Percentiles rank a stretch among this genome's conserved stretches.
These are phyloP conservation scores for Jasminum sambac DNA, from an alignment of 257 asterid genomes.

Conservation along the genomic window DNA sequence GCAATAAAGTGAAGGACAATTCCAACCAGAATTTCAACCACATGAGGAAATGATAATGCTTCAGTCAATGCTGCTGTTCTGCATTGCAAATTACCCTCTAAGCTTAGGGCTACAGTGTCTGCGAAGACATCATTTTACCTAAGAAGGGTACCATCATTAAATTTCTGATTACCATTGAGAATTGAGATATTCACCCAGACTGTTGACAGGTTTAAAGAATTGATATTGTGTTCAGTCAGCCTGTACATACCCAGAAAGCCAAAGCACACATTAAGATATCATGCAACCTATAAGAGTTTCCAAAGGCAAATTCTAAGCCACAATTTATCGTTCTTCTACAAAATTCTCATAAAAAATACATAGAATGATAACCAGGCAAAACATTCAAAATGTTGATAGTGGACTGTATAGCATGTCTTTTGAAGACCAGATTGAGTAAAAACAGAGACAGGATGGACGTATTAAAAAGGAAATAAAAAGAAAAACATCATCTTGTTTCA, in stretches of 20 bases:
- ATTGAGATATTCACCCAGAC: not conserved
- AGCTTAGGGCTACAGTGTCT: not conserved
- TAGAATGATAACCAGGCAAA: not conserved
- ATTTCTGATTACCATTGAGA: not conserved
- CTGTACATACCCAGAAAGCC: not conserved
- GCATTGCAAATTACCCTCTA: not conserved
- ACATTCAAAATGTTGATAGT: not conserved
- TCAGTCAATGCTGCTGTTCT: not conserved
- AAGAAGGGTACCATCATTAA: not conserved
- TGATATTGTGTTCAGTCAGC: not conserved
- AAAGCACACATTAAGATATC: not conserved
- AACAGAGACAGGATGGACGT: not conserved
- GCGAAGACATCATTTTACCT: not conserved
- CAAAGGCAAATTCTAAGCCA: not conserved
- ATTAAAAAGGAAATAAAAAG: not conserved
- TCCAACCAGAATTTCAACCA: not conserved
- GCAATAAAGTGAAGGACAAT: not conserved
- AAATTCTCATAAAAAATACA: not conserved
- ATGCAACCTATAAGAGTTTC: not conserved
- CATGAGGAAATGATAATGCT: not conserved
- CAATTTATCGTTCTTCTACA: not conserved
- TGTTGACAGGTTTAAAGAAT: not conserved
- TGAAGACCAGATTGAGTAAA: not conserved
- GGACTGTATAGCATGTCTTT: not conserved
- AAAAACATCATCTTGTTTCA: not conserved